Base-by-base conservation (phyloP, 495 filamentous ascomycete genomes). In the Daldinia caldariorum region DNA sequence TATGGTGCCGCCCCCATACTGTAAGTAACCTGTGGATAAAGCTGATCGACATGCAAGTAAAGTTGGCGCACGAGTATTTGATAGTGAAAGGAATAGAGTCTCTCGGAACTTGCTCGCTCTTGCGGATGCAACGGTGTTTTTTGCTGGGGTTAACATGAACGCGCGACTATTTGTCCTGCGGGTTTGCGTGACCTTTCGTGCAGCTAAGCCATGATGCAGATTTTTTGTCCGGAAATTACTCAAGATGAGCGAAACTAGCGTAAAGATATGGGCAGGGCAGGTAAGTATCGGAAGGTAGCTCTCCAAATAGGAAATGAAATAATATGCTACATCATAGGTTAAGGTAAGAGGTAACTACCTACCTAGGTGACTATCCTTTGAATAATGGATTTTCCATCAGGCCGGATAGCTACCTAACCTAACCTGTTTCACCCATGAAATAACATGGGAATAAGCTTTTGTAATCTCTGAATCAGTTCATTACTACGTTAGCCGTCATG, bases 201-300 rank as follows among this genome's bases (percentile, higher is more conserved):
- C 65, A 66, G 67, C 71, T 62, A 67, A 71, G 66, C 58, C 59
- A 70, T 61, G 62, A 60, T 58, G 58, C 26, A 64, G 50, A 20
- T 32, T 65, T 76, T 72, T 72, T 59, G 71, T 63, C 74, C 71
- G 74, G 71, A 76, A 72, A 76, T 74, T 76, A 71, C 69, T 74
- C 50, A 74, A 72, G 62, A 76, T 74, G 71, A 70, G 67, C 54
- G 31, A 58, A 58, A 66, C 26, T 26, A 3, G 26, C 1, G 26
- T 26, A 26, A 26, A 26, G 1, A 26, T 26, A 26, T 26, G 26
- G 3, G 26, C 26, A 26, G 26, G 26, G 3, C 1, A 26, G 26
- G 26, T 26, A 26, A 26, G 26, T 26, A 61, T 69, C 74, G 71
- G 71, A 74, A 66, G 59, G 69, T 74, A 70, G 34, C 60, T 68